These are phyloP conservation scores for Haplosporangium sp. DNA, from an alignment of 371 early-diverging fungal species.

Conservation along the genomic window DNA sequence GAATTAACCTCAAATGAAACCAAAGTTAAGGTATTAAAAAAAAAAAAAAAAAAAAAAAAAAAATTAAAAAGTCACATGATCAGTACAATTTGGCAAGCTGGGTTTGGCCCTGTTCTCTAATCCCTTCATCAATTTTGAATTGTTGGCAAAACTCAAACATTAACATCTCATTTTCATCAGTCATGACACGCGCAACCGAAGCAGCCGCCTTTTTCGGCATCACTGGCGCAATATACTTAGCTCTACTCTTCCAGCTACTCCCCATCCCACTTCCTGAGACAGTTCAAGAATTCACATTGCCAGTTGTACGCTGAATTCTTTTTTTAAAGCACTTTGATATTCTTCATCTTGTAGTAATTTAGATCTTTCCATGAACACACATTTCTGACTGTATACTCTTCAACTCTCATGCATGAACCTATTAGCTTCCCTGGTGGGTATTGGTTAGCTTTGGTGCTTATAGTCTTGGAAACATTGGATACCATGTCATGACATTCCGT, in stretches of 20 bases:
- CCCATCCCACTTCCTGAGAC: constrained; percentile 66
- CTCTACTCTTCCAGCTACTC: constrained; percentile 64
- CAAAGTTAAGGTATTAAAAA: too few species aligned
- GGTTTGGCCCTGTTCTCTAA: too few species aligned
- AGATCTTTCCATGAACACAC: neutral
- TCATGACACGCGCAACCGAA: constrained; percentile 77
- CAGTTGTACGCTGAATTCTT: constrained; percentile 61
- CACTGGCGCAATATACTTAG: constrained; percentile 59
- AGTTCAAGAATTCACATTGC: constrained; percentile 68
- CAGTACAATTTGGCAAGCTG: too few species aligned
- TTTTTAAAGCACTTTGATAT: too few species aligned
- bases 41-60: too few species aligned
- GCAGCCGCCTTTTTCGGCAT: constrained; percentile 62
- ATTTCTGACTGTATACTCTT: neutral
- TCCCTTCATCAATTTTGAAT: too few species aligned
- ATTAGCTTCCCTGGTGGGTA: constrained; percentile 85
- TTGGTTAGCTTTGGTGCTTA: constrained; percentile 88
- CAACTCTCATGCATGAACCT: neutral
- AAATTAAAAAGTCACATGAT: too few species aligned
- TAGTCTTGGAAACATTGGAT: constrained; percentile 86
- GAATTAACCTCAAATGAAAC: too few species aligned
- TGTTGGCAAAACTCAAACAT: neutral
- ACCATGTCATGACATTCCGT: constrained; percentile 85
- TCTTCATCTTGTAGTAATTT: too few species aligned
- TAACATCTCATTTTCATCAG: constrained; percentile 13